Percentiles rank a stretch among this genome's conserved stretches.
Evolutionary conservation across 2,329 filamentous ascomycete genomes (phyloP).

Genomic region (Blastomyces emzantsi): DNA sequence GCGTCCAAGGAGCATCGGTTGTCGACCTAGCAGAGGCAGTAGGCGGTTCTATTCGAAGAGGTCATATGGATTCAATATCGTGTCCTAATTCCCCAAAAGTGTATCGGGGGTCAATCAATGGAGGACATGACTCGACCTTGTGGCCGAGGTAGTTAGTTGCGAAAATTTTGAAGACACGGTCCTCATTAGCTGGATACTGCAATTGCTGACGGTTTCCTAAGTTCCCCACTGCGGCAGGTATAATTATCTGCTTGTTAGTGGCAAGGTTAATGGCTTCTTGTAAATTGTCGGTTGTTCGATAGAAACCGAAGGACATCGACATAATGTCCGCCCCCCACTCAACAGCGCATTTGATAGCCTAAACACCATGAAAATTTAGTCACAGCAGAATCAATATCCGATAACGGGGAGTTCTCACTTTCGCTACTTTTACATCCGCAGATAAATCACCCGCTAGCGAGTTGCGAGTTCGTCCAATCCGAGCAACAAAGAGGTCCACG

Average conservation of each 20-base stretch:
- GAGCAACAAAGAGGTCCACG: neutral
- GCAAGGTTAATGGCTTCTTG: neutral
- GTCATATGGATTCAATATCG: neutral
- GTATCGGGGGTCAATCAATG: neutral
- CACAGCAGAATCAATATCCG: neutral
- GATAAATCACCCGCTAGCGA: neutral
- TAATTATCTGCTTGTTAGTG: neutral
- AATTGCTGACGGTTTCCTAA: neutral
- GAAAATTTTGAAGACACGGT: neutral
- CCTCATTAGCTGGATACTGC: neutral
- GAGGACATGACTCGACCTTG: neutral
- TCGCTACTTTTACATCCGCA: neutral
- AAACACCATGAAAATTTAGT: neutral
- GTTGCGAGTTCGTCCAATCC: neutral
- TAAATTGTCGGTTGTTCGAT: neutral
- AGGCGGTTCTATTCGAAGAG: neutral
- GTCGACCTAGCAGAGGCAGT: neutral
- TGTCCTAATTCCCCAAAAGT: neutral
- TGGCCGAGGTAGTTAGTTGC: neutral
- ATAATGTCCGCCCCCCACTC: neutral
- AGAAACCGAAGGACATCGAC: neutral
- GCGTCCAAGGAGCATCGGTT: neutral
- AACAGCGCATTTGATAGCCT: neutral
- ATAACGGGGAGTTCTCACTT: neutral
- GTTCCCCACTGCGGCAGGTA: neutral